phyloP scores from a whole-genome alignment of 257 asterid species.

The Paraleonurus japonicus region DNA sequence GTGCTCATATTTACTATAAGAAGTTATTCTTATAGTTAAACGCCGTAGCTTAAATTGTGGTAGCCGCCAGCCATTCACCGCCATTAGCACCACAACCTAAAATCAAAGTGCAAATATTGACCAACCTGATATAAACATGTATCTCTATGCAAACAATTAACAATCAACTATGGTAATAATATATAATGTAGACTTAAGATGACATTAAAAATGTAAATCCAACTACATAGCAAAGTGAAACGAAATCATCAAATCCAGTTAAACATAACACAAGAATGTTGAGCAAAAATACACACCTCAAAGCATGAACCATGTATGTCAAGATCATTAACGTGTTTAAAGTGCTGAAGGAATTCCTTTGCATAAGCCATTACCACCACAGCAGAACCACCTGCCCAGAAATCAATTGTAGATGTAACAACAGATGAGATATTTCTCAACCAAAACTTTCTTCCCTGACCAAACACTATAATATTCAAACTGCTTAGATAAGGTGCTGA shows the following conservation, averaged over 20 bases:
- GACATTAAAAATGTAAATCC: not conserved
- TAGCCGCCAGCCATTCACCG: not conserved
- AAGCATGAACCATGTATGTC: not conserved
- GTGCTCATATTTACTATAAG: not conserved
- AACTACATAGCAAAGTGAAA: not conserved
- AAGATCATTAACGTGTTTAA: not conserved
- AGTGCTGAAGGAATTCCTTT: not conserved
- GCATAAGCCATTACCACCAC: not conserved
- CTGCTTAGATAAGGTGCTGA: not conserved
- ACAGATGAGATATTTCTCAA: not conserved
- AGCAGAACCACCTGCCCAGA: not conserved
- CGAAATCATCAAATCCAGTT: not conserved
- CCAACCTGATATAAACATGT: not conserved
- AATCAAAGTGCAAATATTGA: not conserved
- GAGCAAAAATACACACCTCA: not conserved
- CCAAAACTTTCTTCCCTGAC: not conserved
- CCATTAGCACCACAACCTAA: not conserved
- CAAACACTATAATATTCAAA: not conserved
- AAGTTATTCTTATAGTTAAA: too few relatives aligned
- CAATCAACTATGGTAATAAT: not conserved
- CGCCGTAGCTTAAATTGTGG: not conserved
- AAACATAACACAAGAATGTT: not conserved
- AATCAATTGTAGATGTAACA: not conserved
- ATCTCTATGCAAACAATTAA: not conserved
- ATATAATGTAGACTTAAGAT: not conserved